These are phyloP conservation scores for Ganoderma boninense DNA, from an alignment of 1,284 basidiomycete genomes.

Conservation along the genomic window DNA sequence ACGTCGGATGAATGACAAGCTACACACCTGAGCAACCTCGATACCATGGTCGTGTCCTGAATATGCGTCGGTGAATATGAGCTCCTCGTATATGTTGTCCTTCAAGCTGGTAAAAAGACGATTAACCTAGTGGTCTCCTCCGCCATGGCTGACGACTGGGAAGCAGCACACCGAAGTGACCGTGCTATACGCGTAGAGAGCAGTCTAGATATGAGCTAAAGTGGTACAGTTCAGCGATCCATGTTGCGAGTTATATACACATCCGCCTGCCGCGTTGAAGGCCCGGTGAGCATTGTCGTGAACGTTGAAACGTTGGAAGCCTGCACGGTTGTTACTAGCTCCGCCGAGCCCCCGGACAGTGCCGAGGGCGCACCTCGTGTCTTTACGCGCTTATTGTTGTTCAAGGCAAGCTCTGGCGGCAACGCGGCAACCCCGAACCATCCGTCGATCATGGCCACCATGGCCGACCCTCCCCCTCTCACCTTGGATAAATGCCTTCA, in stretches of 20 bases:
- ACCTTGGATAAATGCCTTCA: too few relatives aligned
- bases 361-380: too few relatives aligned
- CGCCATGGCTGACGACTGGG: constrained; percentile 79
- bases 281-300: constrained; percentile 46
- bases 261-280: constrained; percentile 41
- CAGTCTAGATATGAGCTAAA: background rate
- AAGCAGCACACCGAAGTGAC: constrained; percentile 46
- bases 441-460: too few relatives aligned
- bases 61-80: constrained; percentile 91
- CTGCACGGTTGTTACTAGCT: too few relatives aligned
- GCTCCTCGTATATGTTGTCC: constrained; percentile 82
- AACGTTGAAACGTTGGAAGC: constrained; percentile 16
- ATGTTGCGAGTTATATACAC: constrained; percentile 19
- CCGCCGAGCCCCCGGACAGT: too few relatives aligned
- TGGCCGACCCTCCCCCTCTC: too few relatives aligned
- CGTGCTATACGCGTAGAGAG: constrained; percentile 45
- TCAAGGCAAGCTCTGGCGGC: too few relatives aligned
- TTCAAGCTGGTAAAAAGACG: constrained; percentile 89
- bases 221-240: background rate
- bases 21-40: constrained; percentile 84
- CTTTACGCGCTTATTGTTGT: background rate
- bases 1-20: background rate
- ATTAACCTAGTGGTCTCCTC: constrained; percentile 84
- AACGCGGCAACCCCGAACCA: too few relatives aligned
- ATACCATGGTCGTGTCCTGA: constrained; percentile 87